A percentile compares a stretch with the other conserved stretches of the same genome.
Evolutionary conservation across 768 basidiomycete species (phyloP).

Genomic region (Paxillus involutus): DNA sequence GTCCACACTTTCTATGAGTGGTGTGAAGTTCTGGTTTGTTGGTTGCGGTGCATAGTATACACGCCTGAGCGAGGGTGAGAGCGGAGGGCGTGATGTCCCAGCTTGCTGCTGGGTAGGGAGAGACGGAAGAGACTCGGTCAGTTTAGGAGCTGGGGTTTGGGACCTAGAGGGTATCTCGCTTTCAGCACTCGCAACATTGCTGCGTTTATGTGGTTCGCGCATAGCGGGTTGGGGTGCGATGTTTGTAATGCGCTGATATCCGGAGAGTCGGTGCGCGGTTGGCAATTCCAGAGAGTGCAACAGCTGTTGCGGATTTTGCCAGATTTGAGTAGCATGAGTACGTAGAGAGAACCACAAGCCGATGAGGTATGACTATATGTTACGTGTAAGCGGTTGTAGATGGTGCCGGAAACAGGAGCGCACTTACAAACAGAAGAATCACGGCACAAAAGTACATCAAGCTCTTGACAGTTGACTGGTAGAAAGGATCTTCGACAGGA

Average conservation of each 20-base stretch:
- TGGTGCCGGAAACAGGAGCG: background rate
- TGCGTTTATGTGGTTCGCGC: slow-evolving; percentile 43
- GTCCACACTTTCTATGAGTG: slow-evolving; percentile 77
- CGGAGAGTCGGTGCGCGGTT: slow-evolving; percentile 50
- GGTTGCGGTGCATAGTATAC: slow-evolving; percentile 54
- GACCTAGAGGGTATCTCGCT: slow-evolving; percentile 35
- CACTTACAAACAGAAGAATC: slow-evolving; percentile 84
- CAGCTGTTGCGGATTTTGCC: slow-evolving; percentile 94
- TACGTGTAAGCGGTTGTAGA: slow-evolving; percentile 4
- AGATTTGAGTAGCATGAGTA: slow-evolving; percentile 97
- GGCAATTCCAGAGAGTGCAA: slow-evolving; percentile 66
- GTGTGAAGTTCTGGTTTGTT: slow-evolving; percentile 45
- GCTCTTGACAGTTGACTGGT: slow-evolving; percentile 91
- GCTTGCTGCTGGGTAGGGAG: slow-evolving; percentile 15
- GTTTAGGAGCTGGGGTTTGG: slow-evolving; percentile 38
- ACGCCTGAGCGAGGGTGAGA: slow-evolving; percentile 49
- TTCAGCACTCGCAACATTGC: slow-evolving; percentile 36
- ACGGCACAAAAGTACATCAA: slow-evolving; percentile 95
- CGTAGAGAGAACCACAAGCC: slow-evolving; percentile 98
- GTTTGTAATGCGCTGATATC: slow-evolving; percentile 55
- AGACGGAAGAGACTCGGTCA: slow-evolving; percentile 17
- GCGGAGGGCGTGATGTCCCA: slow-evolving; percentile 20
- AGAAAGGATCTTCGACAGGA: slow-evolving; percentile 92
- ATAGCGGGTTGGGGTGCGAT: slow-evolving; percentile 6
- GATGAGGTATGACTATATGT: slow-evolving; percentile 83